Evolutionary conservation across 495 filamentous ascomycete species (phyloP), one percentile per base, ranked within the genome.

Genomic region (Penicillium pulvis): DNA sequence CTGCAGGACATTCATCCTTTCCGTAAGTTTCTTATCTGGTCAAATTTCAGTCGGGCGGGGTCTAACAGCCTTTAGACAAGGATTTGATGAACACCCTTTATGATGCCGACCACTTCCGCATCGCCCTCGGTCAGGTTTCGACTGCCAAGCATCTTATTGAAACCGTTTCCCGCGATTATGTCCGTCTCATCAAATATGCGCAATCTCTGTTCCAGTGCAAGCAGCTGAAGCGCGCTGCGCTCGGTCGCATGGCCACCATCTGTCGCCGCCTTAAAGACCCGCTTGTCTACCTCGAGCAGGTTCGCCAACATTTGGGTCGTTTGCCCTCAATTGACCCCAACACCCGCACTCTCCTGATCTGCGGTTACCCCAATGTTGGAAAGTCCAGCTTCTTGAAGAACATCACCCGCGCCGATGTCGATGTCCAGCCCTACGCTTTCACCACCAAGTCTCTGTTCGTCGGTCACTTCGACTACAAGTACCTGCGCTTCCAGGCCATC

Each of bases 391-490:
- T 98, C 78, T 74, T 98, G 65, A 87, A 87, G 69, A 93, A 85
- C 72, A 87, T 98, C 62, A 95, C 91, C 30, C 83, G 95, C 63
- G 95, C 94, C 56, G 95, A 98, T 81, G 93, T 97, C 56, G 94
- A 97, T 68, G 90, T 98, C 36, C 93, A 98, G 79, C 93, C 94
- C 10, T 98, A 98, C 71, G 95, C 94, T 51, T 98, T 98, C 83
- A 98, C 95, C 23, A 98, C 94, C 14, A 98, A 98, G 81, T 91
- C 87, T 65, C 81, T 98, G 68, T 98, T 97, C 66, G 95, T 98
- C 19, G 94, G 94, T 45, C 94, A 98, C 72, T 97, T 98, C 66
- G 94, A 98, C 79, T 98, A 97, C 82, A 96, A 96, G 72, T 98
- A 96, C 77, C 82, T 97, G 47, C 87, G 92, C 48, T 97, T 96